A percentile compares a stretch with the other conserved stretches of the same genome.
These are phyloP conservation scores for Penicillium lagena DNA, from an alignment of 495 filamentous ascomycete genomes.

Conservation along the genomic window DNA sequence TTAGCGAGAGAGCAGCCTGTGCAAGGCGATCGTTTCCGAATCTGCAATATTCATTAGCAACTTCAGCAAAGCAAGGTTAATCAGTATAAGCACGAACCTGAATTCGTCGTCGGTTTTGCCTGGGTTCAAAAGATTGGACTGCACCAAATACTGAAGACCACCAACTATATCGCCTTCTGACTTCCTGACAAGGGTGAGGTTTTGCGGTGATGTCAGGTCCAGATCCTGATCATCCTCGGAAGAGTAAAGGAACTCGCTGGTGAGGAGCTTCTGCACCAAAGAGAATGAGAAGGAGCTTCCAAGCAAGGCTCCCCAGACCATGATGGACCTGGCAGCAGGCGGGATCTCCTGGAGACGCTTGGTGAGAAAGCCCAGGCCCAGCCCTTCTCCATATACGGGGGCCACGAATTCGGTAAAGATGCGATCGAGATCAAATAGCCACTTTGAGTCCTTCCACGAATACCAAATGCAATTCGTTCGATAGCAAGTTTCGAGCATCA, in stretches of 20 bases:
- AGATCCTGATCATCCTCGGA: constrained; percentile 24
- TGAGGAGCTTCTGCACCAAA: constrained; percentile 70
- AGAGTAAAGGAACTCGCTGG: constrained; percentile 58
- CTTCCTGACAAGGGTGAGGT: constrained; percentile 24
- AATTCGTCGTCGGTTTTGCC: constrained; percentile 73
- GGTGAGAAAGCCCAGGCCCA: constrained; percentile 73
- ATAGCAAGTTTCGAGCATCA: constrained; percentile 85
- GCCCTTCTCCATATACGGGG: constrained; percentile 66
- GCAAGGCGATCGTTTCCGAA: constrained; percentile 83
- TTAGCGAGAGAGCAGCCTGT: constrained; percentile 63
- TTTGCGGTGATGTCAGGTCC: constrained; percentile 28
- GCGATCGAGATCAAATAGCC: constrained; percentile 78
- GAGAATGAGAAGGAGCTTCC: constrained; percentile 76
- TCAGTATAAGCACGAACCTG: constrained; percentile 24
- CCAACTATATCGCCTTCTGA: constrained; percentile 53
- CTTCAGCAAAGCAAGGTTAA: neutral
- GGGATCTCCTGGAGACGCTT: constrained; percentile 72
- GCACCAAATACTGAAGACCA: constrained; percentile 71
- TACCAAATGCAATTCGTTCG: constrained; percentile 84
- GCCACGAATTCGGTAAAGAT: constrained; percentile 78
- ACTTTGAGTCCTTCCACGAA: constrained; percentile 68
- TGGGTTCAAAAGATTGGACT: constrained; percentile 68
- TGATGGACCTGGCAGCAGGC: constrained; percentile 60
- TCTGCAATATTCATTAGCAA: constrained; percentile 24
- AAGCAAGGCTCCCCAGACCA: constrained; percentile 80